These are phyloP conservation scores for Pichia cactophila DNA, from an alignment of 1,139 yeast genomes.

Conservation along the genomic window DNA sequence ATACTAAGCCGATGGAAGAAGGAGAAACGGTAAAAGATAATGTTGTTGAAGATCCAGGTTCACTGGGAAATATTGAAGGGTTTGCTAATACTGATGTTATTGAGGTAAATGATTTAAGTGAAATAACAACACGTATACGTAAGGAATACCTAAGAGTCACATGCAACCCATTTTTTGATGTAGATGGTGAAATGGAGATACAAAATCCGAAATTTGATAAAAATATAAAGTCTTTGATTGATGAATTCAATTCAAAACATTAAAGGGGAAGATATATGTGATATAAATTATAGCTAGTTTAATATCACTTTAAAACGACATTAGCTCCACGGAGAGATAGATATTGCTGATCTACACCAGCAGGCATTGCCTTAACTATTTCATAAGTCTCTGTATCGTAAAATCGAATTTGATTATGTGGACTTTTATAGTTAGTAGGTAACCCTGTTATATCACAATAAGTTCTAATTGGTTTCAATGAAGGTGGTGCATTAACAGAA, in stretches of 20 bases:
- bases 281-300: no score
- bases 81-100: slow-evolving; percentile 36
- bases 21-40: slow-evolving; percentile 17
- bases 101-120: slow-evolving; percentile 4
- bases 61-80: slow-evolving; percentile 12
- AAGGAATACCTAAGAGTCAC: slow-evolving; percentile 38
- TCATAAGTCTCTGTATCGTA: slow-evolving; percentile 81
- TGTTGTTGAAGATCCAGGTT: slow-evolving; percentile 18
- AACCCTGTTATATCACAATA: slow-evolving; percentile 95
- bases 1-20: background rate
- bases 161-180: slow-evolving; percentile 50
- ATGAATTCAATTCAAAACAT: slow-evolving; percentile 27
- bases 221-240: slow-evolving; percentile 32
- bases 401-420: slow-evolving; percentile 69
- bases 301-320: slow-evolving; percentile 53
- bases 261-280: background rate
- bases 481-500: slow-evolving; percentile 80
- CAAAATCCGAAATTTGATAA: slow-evolving; percentile 36
- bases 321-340: slow-evolving; percentile 83
- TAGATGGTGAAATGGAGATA: slow-evolving; percentile 22
- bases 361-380: slow-evolving; percentile 69
- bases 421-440: slow-evolving; percentile 68
- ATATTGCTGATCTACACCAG: slow-evolving; percentile 92
- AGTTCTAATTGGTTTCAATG: slow-evolving; percentile 68
- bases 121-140: slow-evolving; percentile 24